A percentile compares a stretch with the other conserved stretches of the same genome.
These are phyloP conservation scores for Sicyos baderoa DNA, from an alignment of 306 rosid species.

Conservation along the genomic window DNA sequence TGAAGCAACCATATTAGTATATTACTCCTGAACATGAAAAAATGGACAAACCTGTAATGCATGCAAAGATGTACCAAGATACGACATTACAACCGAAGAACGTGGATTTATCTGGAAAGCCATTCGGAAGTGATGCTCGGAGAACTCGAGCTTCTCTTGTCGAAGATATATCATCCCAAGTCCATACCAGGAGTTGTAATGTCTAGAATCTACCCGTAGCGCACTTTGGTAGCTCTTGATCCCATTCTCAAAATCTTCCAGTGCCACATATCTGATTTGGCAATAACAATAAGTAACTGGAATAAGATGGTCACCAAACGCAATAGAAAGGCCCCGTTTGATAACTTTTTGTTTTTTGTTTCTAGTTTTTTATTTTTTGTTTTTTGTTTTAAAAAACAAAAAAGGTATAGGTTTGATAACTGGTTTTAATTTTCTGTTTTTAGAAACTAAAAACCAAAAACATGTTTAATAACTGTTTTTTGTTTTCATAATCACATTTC, in stretches of 20 bases:
- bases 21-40: slow-evolving; percentile 20
- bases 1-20: slow-evolving; percentile 16
- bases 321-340: too few relatives aligned
- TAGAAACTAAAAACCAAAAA: too few relatives aligned
- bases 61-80: slow-evolving; percentile 84
- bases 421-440: too few relatives aligned
- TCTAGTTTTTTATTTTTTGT: too few relatives aligned
- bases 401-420: too few relatives aligned
- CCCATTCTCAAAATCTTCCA: slow-evolving; percentile 96
- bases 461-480: too few relatives aligned
- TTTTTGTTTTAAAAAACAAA: too few relatives aligned
- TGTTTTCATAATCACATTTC: too few relatives aligned
- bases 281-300: slow-evolving; percentile 22
- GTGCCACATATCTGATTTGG: slow-evolving; percentile 60
- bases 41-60: slow-evolving; percentile 59
- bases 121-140: slow-evolving; percentile 87
- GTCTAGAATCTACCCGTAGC: slow-evolving; percentile 81
- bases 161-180: slow-evolving; percentile 94
- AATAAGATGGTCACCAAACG: slow-evolving; percentile 14
- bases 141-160: slow-evolving; percentile 87
- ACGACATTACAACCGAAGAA: slow-evolving; percentile 87
- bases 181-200: slow-evolving; percentile 95
- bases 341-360: too few relatives aligned
- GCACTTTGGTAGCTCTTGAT: slow-evolving; percentile 88
- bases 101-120: slow-evolving; percentile 78